These are phyloP conservation scores for Sporisorium sorghi DNA, from an alignment of 1,284 basidiomycete species.

Conservation along the genomic window DNA sequence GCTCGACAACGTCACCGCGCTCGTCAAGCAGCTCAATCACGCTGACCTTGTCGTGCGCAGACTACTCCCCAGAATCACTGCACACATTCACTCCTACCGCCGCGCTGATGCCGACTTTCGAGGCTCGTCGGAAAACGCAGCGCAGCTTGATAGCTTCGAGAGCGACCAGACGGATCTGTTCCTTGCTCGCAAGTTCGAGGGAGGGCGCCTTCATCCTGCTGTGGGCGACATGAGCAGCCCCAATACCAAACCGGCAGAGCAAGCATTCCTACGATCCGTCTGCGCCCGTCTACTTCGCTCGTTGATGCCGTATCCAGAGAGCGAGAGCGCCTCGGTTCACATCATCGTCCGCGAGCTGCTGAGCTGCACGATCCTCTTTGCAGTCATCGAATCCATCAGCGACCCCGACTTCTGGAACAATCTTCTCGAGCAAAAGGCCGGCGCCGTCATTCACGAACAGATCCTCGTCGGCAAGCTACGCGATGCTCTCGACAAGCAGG, in stretches of 20 bases:
- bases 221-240: constrained; percentile 82
- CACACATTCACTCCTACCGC: constrained; percentile 89
- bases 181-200: constrained; percentile 73
- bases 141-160: constrained; percentile 26
- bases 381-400: constrained; percentile 88
- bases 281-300: constrained; percentile 79
- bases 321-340: constrained; percentile 77
- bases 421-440: constrained; percentile 87
- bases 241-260: constrained; percentile 88
- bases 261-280: constrained; percentile 81
- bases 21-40: constrained; percentile 77
- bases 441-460: constrained; percentile 89
- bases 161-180: constrained; percentile 75
- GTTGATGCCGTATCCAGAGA: constrained; percentile 81
- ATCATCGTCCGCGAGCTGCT: constrained; percentile 84
- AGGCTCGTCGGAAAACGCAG: constrained; percentile 69
- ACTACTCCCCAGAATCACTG: constrained; percentile 85
- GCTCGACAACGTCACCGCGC: constrained; percentile 75
- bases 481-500: constrained; percentile 70
- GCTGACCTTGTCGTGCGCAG: constrained; percentile 82
- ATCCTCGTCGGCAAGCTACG: constrained; percentile 73
- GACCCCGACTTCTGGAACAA: constrained; percentile 98
- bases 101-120: constrained; percentile 85
- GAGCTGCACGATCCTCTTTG: constrained; percentile 83
- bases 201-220: constrained; percentile 77